These are phyloP conservation scores for Eucalyptus cloeziana DNA, from an alignment of 345 rosid genomes.

Conservation along the genomic window DNA sequence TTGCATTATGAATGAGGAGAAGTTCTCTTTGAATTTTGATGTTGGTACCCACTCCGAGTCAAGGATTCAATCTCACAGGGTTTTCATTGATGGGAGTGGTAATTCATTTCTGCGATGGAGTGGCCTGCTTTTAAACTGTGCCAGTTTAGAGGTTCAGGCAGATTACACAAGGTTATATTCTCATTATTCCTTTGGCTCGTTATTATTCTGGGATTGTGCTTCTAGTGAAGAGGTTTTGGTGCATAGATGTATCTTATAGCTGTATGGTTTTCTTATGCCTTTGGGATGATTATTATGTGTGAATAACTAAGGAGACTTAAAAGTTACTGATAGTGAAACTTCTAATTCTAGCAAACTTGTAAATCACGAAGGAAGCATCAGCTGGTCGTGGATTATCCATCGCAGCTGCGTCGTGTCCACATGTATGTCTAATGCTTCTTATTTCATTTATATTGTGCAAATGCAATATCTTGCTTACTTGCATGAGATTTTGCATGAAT, in stretches of 20 bases:
- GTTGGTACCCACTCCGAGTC: slow-evolving; percentile 7
- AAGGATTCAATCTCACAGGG: slow-evolving; percentile 20
- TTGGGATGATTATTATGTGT: background rate
- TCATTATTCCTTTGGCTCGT: background rate
- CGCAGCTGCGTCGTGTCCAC: background rate
- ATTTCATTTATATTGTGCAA: background rate
- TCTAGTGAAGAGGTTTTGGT: background rate
- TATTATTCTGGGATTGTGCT: background rate
- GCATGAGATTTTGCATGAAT: background rate
- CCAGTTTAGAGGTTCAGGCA: slow-evolving; percentile 68
- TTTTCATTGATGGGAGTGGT: slow-evolving; percentile 40
- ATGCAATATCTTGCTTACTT: background rate
- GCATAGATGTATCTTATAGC: background rate
- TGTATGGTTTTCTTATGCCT: background rate
- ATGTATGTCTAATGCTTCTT: background rate
- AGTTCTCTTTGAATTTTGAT: slow-evolving; percentile 56
- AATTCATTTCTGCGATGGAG: slow-evolving; percentile 62
- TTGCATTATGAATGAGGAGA: slow-evolving; percentile 68
- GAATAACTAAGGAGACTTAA: background rate
- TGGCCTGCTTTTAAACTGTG: slow-evolving; percentile 63
- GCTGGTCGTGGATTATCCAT: background rate
- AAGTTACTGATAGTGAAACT: background rate
- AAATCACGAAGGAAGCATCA: background rate
- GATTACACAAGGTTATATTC: slow-evolving; percentile 66
- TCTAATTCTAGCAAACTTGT: background rate